A percentile compares a stretch with the other conserved stretches of the same genome.
phyloP scores from a whole-genome alignment of 768 basidiomycete genomes.

The Naematelia encephala region DNA sequence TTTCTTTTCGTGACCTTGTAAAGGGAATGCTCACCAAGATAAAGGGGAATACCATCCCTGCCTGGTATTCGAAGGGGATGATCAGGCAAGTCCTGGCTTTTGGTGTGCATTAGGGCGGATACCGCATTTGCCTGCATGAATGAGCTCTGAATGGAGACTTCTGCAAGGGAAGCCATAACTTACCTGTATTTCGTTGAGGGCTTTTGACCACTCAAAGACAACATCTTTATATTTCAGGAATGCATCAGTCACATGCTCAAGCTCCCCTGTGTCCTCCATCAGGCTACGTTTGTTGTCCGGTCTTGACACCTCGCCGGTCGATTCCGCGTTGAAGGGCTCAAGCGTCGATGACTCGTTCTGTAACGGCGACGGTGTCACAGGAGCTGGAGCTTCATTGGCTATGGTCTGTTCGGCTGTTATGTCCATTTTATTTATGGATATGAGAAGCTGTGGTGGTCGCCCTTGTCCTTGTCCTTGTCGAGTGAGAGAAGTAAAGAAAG shows the following conservation, averaged over 20 bases:
- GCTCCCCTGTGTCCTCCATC: too few relatives aligned
- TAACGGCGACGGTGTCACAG: too few relatives aligned
- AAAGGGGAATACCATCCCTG: slow-evolving; percentile 27
- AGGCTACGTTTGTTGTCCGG: neutral
- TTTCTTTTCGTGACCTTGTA: neutral
- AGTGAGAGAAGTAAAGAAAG: neutral
- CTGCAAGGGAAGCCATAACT: slow-evolving; percentile 3
- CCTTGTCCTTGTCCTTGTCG: too few relatives aligned
- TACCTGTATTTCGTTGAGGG: slow-evolving; percentile 33
- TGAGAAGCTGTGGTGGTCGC: neutral
- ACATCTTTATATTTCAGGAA: slow-evolving; percentile 33
- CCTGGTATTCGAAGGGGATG: slow-evolving; percentile 33
- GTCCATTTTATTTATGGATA: neutral
- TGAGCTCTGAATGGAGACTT: neutral
- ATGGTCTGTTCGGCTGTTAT: neutral
- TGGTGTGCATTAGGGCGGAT: slow-evolving; percentile 20
- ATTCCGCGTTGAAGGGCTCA: neutral
- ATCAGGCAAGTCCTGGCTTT: slow-evolving; percentile 22
- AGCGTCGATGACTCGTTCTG: too few relatives aligned
- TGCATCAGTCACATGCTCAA: slow-evolving; percentile 30
- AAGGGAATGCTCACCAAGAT: slow-evolving; percentile 26
- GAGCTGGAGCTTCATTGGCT: neutral
- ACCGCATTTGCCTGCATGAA: slow-evolving; percentile 33
- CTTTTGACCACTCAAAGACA: slow-evolving; percentile 34
- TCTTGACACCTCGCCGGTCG: neutral